phyloP scores from a whole-genome alignment of 2,329 filamentous ascomycete species.

The Cladosporium cucumerinum region DNA sequence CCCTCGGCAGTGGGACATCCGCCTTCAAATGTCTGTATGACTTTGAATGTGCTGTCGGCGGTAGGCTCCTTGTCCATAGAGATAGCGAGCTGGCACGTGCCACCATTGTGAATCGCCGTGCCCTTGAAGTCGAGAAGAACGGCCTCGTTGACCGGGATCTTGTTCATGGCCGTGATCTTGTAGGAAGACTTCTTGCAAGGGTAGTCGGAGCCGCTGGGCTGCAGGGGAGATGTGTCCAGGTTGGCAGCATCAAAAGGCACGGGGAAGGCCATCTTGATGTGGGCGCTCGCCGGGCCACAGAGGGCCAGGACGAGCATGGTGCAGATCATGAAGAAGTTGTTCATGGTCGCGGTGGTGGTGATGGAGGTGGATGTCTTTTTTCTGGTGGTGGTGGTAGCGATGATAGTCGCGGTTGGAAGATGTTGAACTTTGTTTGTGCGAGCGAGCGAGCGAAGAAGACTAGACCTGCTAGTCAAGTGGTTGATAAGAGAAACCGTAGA shows the following conservation, averaged over 20 bases:
- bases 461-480: slow-evolving; percentile 14
- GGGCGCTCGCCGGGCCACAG: slow-evolving; percentile 55
- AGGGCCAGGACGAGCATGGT: slow-evolving; percentile 43
- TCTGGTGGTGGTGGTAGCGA: not conserved
- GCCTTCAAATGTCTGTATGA: slow-evolving; percentile 83
- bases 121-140: slow-evolving; percentile 67
- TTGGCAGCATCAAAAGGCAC: slow-evolving; percentile 57
- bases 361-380: slow-evolving; percentile 6
- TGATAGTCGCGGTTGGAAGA: not conserved
- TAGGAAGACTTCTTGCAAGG: slow-evolving; percentile 68
- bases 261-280: slow-evolving; percentile 71
- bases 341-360: slow-evolving; percentile 11
- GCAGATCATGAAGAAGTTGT: slow-evolving; percentile 15
- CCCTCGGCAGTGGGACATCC: slow-evolving; percentile 70
- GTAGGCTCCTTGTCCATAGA: slow-evolving; percentile 71
- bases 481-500: not conserved
- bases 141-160: slow-evolving; percentile 59
- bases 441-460: not conserved
- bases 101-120: slow-evolving; percentile 77
- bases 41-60: slow-evolving; percentile 69
- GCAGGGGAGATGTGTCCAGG: slow-evolving; percentile 64
- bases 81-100: slow-evolving; percentile 82
- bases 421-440: not conserved
- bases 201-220: slow-evolving; percentile 53
- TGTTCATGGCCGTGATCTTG: slow-evolving; percentile 54